phyloP scores from a whole-genome alignment of 2,329 filamentous ascomycete genomes.

The Penicillium sp. region DNA sequence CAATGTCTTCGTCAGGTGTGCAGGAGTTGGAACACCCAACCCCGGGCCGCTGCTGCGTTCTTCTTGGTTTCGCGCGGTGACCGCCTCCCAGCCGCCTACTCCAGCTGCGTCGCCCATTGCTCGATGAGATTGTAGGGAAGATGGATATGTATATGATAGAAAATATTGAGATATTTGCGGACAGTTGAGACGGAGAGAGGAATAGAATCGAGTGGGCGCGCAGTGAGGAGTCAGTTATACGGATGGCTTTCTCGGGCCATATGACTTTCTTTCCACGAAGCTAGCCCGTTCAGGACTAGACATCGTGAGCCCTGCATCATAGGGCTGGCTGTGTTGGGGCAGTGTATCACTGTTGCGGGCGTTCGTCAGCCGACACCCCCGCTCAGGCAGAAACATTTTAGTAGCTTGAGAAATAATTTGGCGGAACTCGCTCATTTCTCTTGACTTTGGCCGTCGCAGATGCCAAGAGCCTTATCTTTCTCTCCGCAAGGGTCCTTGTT shows the following conservation, averaged over 20 bases:
- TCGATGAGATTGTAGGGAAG: not conserved
- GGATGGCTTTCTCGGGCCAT: not conserved
- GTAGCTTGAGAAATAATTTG: too few species aligned
- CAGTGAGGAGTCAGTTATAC: not conserved
- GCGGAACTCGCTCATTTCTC: too few species aligned
- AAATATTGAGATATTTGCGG: not conserved
- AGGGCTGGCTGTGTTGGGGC: not conserved
- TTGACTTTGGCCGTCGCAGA: too few species aligned
- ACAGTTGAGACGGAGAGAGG: not conserved
- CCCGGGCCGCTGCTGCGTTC: not conserved
- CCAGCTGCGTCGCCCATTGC: not conserved
- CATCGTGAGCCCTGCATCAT: not conserved
- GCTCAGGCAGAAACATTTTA: too few species aligned
- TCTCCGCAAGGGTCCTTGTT: too few species aligned
- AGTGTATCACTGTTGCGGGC: too few species aligned
- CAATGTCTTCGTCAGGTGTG: constrained; percentile 1
- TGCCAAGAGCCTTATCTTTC: too few species aligned
- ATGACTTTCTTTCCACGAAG: not conserved
- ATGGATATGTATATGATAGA: not conserved
- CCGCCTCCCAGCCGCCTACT: not conserved
- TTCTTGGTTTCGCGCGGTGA: not conserved
- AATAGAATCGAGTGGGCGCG: not conserved
- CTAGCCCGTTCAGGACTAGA: not conserved
- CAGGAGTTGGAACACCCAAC: not conserved
- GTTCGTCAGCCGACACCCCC: too few species aligned